A percentile compares a stretch with the other conserved stretches of the same genome.
Conservation (phyloP, 192 early-diverging fungal genomes). For the Chytriomyces sp. region DNA sequence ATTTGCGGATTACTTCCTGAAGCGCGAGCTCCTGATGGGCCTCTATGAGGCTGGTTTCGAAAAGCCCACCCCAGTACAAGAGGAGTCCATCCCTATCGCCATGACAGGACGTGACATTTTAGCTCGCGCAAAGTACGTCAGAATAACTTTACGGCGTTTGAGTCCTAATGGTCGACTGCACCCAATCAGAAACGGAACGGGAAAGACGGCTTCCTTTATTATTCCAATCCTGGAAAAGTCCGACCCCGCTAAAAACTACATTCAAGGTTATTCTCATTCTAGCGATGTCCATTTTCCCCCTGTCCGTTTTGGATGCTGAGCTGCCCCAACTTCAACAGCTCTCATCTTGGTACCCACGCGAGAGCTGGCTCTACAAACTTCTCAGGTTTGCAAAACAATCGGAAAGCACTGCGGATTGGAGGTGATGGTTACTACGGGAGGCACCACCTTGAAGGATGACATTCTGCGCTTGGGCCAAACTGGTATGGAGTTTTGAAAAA, state of each 20-base stretch:
- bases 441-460: slow-evolving; percentile 97
- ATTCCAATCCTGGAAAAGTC: slow-evolving; percentile 96
- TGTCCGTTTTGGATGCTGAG: no score
- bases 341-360: slow-evolving; percentile 94
- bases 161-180: no score
- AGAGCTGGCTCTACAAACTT: slow-evolving; percentile 98
- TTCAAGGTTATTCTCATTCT: slow-evolving; percentile 69
- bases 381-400: slow-evolving; percentile 97
- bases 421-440: slow-evolving; percentile 99
- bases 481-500: slow-evolving; percentile 37
- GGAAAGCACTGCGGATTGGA: slow-evolving; percentile 92
- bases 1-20: slow-evolving; percentile 98
- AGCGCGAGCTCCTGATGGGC: slow-evolving; percentile 96
- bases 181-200: slow-evolving; percentile 87
- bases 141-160: no score
- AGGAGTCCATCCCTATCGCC: slow-evolving; percentile 98
- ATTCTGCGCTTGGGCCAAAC: slow-evolving; percentile 91
- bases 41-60: slow-evolving; percentile 99
- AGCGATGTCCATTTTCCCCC: neutral
- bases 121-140: slow-evolving; percentile 73
- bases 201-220: slow-evolving; percentile 95
- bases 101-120: slow-evolving; percentile 94
- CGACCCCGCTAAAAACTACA: slow-evolving; percentile 78
- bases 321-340: slow-evolving; percentile 61
- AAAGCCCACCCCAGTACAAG: slow-evolving; percentile 96